phyloP scores from a whole-genome alignment of 2,329 filamentous ascomycete species.

The Podosphaera fusca region DNA sequence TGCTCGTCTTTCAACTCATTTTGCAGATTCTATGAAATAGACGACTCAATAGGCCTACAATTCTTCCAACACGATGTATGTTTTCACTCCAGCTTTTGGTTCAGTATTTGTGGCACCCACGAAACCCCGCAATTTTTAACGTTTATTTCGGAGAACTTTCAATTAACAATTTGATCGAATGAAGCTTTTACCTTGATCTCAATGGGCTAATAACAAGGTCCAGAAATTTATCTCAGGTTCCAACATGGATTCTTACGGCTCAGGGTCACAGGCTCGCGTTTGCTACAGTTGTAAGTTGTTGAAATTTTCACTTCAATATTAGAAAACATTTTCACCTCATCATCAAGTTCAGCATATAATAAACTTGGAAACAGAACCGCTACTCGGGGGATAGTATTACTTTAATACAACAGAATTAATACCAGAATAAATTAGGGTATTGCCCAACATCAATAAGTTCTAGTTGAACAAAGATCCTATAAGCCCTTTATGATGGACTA shows the following conservation, averaged over 20 bases:
- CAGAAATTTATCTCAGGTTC: conserved; percentile 7
- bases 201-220: too few species aligned
- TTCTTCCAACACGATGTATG: neutral
- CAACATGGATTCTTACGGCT: conserved; percentile 16
- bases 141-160: too few species aligned
- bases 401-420: neutral
- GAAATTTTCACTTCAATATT: neutral
- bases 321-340: neutral
- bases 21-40: too few species aligned
- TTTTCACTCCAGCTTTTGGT: neutral
- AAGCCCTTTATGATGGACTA: neutral
- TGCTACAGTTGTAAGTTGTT: conserved; percentile 28
- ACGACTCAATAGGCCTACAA: too few species aligned
- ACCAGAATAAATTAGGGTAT: neutral
- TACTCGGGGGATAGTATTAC: neutral
- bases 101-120: neutral
- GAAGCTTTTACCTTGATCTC: neutral
- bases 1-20: too few species aligned
- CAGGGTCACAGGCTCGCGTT: conserved; percentile 17
- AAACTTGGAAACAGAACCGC: neutral
- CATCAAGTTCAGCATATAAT: neutral
- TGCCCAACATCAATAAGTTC: neutral
- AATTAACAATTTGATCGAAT: too few species aligned
- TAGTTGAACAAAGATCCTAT: neutral
- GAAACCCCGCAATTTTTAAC: too few species aligned